Base-by-base conservation (phyloP, 139 green algal species). In the Chlamydomonas sphaeroides region DNA sequence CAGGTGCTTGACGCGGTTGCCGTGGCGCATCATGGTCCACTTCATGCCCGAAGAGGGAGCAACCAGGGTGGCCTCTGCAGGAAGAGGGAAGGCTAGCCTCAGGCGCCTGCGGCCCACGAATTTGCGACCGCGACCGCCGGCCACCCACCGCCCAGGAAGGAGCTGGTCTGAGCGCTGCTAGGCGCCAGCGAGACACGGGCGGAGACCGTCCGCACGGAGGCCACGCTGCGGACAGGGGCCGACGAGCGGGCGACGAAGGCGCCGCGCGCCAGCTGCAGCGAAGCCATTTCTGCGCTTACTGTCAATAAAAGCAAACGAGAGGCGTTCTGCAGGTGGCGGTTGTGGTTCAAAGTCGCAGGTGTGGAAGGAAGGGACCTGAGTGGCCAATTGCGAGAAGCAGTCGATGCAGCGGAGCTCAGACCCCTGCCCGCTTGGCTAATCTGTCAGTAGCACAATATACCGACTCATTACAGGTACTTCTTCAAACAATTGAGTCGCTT, bases 11-110 rank as follows among this genome's bases (percentile, higher is more conserved):
- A 95, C 84, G 42, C 89, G 92, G 75, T 95, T 94, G 65, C 94
- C 88, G 88, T 99, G 97, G n/a, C 97, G 89, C 96, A 99, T 99
- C 87, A 94, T 94, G 32, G 90, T 91, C 83, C 77, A 86, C 59
- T 90, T 87, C 80, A 91, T 90, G 73, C 86, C 86, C 32, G 78
- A 75, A 28, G n/a, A 72, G 26, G 86, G 77, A 23, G 77, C 86
- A 65, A 39, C 74, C 42, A 93, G 65, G 11, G 66, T 32, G 36
- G 79, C 70, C 65, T 88, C 88, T 92, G 79, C 75, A 70, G 26
- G 15, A 17, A 26, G 53, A 49, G 49, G 28, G 3, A 32, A 18
- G 5, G 20, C 23, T 8, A 62, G 18, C 45, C 23, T 62, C 18
- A 62, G 56, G 56, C 42, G 35, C 28, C 30, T 23, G 11, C 32